Conservation (phyloP, 352 stramenopile species). For the Globisporangium lucens region DNA sequence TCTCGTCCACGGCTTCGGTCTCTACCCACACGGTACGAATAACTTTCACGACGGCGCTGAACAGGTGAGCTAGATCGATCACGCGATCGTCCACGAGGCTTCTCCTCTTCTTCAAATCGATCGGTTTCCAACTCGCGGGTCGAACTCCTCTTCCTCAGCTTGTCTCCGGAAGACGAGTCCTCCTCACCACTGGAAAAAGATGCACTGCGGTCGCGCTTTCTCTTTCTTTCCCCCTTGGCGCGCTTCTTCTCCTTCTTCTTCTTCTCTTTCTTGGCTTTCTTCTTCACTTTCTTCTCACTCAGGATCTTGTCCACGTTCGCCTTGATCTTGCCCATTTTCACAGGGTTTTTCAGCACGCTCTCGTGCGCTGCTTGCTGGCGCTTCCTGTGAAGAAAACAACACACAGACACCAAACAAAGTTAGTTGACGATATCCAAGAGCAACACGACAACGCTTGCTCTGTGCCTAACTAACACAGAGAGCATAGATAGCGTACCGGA, state of each 20-base stretch:
- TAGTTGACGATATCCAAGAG: neutral
- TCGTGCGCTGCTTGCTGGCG: conserved; percentile 73
- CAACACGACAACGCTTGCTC: neutral
- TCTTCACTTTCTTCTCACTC: conserved; percentile 73
- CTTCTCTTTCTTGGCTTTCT: conserved; percentile 61
- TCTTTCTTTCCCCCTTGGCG: conserved; percentile 23
- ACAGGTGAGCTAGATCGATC: neutral
- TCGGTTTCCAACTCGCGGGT: conserved; percentile 5
- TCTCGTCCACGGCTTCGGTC: neutral
- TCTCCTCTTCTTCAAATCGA: conserved; percentile 6
- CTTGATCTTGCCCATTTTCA: conserved; percentile 89
- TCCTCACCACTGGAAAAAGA: conserved; percentile 6
- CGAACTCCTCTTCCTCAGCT: conserved; percentile 8
- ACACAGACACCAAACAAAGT: neutral
- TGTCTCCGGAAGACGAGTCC: neutral
- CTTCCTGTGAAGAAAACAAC: conserved; percentile 26
- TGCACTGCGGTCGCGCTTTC: conserved; percentile 34
- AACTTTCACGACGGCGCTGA: neutral
- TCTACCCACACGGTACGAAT: neutral
- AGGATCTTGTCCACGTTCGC: conserved; percentile 72
- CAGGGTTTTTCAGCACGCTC: conserved; percentile 87
- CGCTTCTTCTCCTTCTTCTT: conserved; percentile 78
- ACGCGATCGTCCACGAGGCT: conserved; percentile 1
- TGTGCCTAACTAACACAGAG: neutral
- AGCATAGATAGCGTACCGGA: conserved; percentile 46